phyloP scores from a whole-genome alignment of 2,329 filamentous ascomycete genomes.

The Diaporthe citriasiana region DNA sequence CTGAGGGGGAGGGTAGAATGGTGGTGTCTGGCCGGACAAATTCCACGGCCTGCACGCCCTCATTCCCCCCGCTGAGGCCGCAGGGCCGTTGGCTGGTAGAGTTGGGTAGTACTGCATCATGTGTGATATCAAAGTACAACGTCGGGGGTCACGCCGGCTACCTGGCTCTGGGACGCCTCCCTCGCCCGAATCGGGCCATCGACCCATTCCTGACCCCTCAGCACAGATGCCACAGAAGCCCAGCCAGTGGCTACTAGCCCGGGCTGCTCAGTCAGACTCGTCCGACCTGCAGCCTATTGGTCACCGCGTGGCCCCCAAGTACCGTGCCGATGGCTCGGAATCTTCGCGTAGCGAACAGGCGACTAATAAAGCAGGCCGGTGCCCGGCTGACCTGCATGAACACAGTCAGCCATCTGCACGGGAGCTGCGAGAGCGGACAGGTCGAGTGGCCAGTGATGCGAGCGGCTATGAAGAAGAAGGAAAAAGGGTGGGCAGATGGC shows the following conservation, averaged over 20 bases:
- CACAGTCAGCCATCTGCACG: conserved; percentile 31
- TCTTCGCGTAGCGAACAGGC: conserved; percentile 18
- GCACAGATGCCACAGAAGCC: background rate
- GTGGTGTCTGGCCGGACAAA: conserved; percentile 29
- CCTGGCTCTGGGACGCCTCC: conserved; percentile 18
- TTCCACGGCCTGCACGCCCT: conserved; percentile 34
- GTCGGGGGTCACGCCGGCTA: conserved; percentile 31
- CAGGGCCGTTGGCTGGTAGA: conserved; percentile 30
- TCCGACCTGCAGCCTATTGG: conserved; percentile 11
- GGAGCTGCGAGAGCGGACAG: conserved; percentile 32
- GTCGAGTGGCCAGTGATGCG: background rate
- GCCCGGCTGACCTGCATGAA: conserved; percentile 32
- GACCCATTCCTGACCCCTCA: conserved; percentile 21
- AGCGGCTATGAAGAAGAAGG: conserved; percentile 10
- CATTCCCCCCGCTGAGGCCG: conserved; percentile 19
- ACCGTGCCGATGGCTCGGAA: conserved; percentile 29
- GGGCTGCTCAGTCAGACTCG: conserved; percentile 14
- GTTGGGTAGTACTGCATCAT: conserved; percentile 35
- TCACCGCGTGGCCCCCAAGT: conserved; percentile 11
- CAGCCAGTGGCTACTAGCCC: conserved; percentile 5
- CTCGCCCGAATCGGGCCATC: conserved; percentile 31
- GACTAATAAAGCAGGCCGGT: conserved; percentile 21
- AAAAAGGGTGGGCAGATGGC: conserved; percentile 13
- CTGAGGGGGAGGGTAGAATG: conserved; percentile 9
- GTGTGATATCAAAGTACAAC: conserved; percentile 35